Base-by-base conservation (phyloP, 495 filamentous ascomycete genomes). In the Bombardia bombarda region DNA sequence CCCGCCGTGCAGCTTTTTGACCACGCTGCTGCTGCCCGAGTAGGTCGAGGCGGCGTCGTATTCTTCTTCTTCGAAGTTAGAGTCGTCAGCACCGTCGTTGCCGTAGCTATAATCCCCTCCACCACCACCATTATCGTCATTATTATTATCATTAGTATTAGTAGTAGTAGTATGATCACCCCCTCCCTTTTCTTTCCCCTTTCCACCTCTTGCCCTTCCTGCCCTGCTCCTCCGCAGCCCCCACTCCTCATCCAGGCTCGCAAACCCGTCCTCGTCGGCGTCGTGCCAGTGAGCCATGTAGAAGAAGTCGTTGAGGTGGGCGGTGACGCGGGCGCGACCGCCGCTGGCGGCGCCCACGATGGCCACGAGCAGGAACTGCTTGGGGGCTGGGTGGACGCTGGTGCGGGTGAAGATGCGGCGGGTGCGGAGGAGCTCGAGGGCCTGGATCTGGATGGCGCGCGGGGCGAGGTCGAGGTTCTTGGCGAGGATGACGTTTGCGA, bases 281-380 rank as follows among this genome's bases (percentile, higher is more conserved):
- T 82, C 72, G 55, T 98, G 89, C 63, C 79, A 86, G 61, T 96
- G 88, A 1, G 87, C 90, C 14, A 98, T 79, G 55, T 90, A 86
- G 46, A 97, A 79, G 50, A 85, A 77, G 42, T 96, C 89, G 56
- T 84, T 87, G 68, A 94, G 57, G 45, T 75, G 73, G 32, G 66
- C 55, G 14, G 67, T 72, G 14, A 78, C 64, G 23, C 60, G 63
- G 2, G 67, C 69, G 37, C 62, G 59, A 14, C 64, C 60, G 12
- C 60, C 67, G 53, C 53, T 66, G 26, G 56, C 51, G 39, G 66
- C 66, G 26, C 67, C 70, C 23, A 89, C 62, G 13, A 95, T 59
- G 12, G 87, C 80, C 19, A 95, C 65, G 52, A 96, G 78, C 13
- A 95, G 67, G 62, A 97, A 97, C 26, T 76, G 73, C 51, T 81